Base-by-base conservation (phyloP, 192 early-diverging fungal species). In the Backusella parvicylindrica region DNA sequence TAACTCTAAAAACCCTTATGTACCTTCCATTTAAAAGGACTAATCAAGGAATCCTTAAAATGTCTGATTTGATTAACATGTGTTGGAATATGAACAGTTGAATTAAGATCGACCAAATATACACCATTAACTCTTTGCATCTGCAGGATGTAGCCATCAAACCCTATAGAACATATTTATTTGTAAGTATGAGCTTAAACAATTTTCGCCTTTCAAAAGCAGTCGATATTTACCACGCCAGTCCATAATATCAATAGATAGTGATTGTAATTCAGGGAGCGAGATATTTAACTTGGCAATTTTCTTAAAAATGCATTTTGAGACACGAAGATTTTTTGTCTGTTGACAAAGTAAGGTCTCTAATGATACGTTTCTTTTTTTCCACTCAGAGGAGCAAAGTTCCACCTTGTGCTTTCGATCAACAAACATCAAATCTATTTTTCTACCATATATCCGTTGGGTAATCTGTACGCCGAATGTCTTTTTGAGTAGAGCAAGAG, bases 21-120 rank as follows among this genome's bases (percentile, higher is more conserved):
- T 35, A 40, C n/a, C 32, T 68, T 65, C 31, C 64, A 65, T 65
- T 32, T 65, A 65, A 65, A 65, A 65, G 31, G 64, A 65, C 28
- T 65, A 65, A 65, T 33, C 64, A 65, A 68, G 37, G 66, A 68
- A 68, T 68, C 66, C 36, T 68, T 68, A 68, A 68, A 68, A 40
- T 38, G 0, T 3, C n/a, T 68, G 66, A 68, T 15, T 38, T 68
- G 66, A 68, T 15, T 40, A 8, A 68, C 0, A 32, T 65, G 64
- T 33, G 31, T 65, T 31, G 21, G 64, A 33, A 65, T 65, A 65
- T 65, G 64, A 65, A 65, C 31, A 28, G 64, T 65, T 32, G 31
- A 65, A 33, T 32, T 65, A 32, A 65, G 64, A 65, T 65, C 64
- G 31, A 65, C 64, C 6, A 65, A 30, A 65, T 65, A 65, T 65